phyloP scores from a whole-genome alignment of 2,329 filamentous ascomycete species.

The Cladosporium colombiae region DNA sequence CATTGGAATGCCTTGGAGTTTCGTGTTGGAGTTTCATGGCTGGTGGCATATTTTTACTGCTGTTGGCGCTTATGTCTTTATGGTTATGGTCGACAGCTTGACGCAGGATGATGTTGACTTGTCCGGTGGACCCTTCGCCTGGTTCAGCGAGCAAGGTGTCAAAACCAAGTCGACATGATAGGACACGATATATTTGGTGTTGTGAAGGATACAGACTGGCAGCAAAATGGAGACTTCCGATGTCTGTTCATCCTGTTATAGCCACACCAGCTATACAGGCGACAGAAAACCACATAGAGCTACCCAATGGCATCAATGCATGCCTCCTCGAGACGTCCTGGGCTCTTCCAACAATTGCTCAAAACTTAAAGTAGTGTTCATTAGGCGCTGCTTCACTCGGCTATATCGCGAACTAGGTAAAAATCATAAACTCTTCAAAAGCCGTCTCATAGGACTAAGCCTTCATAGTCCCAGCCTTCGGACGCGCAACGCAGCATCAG shows the following conservation, averaged over 20 bases:
- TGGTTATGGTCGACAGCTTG: conserved; percentile 18
- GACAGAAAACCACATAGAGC: neutral
- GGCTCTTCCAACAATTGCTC: neutral
- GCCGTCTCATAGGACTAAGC: neutral
- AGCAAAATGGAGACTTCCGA: neutral
- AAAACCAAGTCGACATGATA: neutral
- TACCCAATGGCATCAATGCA: neutral
- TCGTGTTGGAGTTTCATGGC: conserved; percentile 19
- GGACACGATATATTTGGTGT: neutral
- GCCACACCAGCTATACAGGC: neutral
- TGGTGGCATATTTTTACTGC: conserved; percentile 20
- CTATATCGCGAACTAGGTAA: neutral
- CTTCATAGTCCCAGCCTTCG: neutral
- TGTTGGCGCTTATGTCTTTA: conserved; percentile 16
- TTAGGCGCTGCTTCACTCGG: neutral
- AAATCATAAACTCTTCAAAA: neutral
- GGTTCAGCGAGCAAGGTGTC: neutral
- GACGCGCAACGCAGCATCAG: neutral
- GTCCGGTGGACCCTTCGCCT: conserved; percentile 7
- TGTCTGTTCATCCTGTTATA: neutral
- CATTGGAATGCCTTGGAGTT: conserved; percentile 16
- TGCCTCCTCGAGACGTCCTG: neutral
- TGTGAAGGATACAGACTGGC: neutral
- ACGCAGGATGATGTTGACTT: conserved; percentile 11
- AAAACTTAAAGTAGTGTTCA: neutral